Base-by-base conservation (phyloP, 345 rosid species). In the Camelina hispida region DNA sequence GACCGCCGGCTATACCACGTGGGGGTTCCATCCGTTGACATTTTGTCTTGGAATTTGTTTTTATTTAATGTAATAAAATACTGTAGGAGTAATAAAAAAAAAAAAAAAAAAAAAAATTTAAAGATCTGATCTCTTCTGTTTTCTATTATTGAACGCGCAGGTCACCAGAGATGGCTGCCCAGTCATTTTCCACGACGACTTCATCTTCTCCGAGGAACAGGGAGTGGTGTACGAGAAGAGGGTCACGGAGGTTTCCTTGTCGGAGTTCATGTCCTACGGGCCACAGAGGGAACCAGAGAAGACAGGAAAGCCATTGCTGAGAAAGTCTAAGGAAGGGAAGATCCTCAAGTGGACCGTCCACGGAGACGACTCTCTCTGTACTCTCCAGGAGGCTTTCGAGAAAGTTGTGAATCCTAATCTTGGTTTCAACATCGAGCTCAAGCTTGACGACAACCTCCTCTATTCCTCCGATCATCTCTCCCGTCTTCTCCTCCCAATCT, bases 91-190 rank as follows among this genome's bases (percentile, higher is more conserved):
- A 23, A 23, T 1, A 20, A 20, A 20, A 20, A 32, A 32, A 32
- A 32, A 23, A 23, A 20, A 20, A 20, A 20, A 32, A 32, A 32
- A 32, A 7, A 32, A 32, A 1, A 32, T 32, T 32, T 7, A 48
- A 48, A 50, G 25, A 18, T 17, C 52, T 18, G 13, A 50, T 50
- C 55, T 50, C 8, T 6, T 16, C 20, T 48, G 3, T 47, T 16
- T 16, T 2, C 2, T 7, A 23, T 23, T 2, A 38, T 38, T 38
- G 43, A 38, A 0, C 6, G 9, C 85, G 79, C 69, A 91, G 98
- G 98, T 95, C 77, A 95, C 99, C 28, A 87, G 78, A 55, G 99
- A 95, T 80, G 93, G 82, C 75, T 88, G 89, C 83, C 98, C 98
- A 2, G 85, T 94, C 79, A 94, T 94, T 78, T 94, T 91, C 85